These are phyloP conservation scores for Sporisorium sorghi DNA, from an alignment of 1,284 basidiomycete genomes.

Conservation along the genomic window DNA sequence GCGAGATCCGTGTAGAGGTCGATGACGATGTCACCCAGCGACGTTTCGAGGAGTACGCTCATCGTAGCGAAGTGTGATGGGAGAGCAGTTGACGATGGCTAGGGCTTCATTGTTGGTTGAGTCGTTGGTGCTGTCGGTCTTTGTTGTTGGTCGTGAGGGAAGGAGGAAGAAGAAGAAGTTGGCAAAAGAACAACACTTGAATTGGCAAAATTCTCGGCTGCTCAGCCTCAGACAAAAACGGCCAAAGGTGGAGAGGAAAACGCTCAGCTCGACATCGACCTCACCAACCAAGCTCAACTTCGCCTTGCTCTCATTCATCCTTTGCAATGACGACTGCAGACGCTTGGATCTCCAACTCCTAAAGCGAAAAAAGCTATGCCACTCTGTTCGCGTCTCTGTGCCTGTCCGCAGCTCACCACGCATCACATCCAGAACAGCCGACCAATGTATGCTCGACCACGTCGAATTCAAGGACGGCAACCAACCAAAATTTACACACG, in stretches of 20 bases:
- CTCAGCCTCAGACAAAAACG: neutral
- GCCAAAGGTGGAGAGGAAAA: too few species aligned
- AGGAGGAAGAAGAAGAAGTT: neutral
- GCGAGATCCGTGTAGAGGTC: slow-evolving; percentile 92
- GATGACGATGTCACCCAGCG: slow-evolving; percentile 92
- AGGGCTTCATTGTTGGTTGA: neutral
- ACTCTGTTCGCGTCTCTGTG: neutral
- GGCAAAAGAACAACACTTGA: slow-evolving; percentile 9
- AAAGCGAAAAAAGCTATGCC: neutral
- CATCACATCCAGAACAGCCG: neutral
- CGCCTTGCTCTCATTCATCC: neutral
- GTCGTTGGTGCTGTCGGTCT: neutral
- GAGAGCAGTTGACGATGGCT: neutral
- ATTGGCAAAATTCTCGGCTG: neutral
- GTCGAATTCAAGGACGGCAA: neutral
- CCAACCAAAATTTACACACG: neutral
- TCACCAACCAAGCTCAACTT: neutral
- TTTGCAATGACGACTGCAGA: neutral
- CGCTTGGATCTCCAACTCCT: neutral
- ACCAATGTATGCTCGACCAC: neutral
- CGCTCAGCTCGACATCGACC: neutral
- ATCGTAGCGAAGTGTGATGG: slow-evolving; percentile 71
- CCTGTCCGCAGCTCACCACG: neutral
- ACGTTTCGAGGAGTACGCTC: slow-evolving; percentile 96
- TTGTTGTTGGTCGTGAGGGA: neutral